These are phyloP conservation scores for Colletotrichum zoysiae DNA, from an alignment of 2,329 filamentous ascomycete genomes.

Conservation along the genomic window DNA sequence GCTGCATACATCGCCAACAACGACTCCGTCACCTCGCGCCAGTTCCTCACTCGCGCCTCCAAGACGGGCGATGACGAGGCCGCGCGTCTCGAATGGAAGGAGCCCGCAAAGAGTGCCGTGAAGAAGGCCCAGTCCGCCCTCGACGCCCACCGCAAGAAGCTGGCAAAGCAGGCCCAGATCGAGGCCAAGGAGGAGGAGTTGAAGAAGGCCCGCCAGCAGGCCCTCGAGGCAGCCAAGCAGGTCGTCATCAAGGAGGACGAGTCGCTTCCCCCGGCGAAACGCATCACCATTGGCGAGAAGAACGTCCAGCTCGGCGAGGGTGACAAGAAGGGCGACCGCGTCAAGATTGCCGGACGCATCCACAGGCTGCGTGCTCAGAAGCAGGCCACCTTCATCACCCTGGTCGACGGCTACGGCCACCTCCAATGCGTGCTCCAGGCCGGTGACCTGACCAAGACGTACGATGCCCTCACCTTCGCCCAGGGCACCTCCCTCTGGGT, in stretches of 20 bases:
- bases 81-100: conserved; percentile 80
- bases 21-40: conserved; percentile 63
- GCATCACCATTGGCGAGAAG: conserved; percentile 81
- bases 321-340: conserved; percentile 75
- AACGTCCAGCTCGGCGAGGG: conserved; percentile 71
- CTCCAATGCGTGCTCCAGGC: conserved; percentile 85
- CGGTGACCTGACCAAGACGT: conserved; percentile 88
- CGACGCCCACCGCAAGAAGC: conserved; percentile 86
- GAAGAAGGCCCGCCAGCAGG: conserved; percentile 72
- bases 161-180: conserved; percentile 80
- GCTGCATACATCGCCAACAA: conserved; percentile 81
- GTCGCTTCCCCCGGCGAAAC: conserved; percentile 78
- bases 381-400: conserved; percentile 86
- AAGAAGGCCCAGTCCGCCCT: conserved; percentile 86
- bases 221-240: conserved; percentile 82
- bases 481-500: conserved; percentile 90
- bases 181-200: conserved; percentile 77
- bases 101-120: conserved; percentile 83
- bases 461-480: conserved; percentile 87
- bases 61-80: conserved; percentile 74
- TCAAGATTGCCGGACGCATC: conserved; percentile 85
- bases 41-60: conserved; percentile 78
- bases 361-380: conserved; percentile 87
- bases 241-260: conserved; percentile 76
- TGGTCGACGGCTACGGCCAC: conserved; percentile 85